Conservation (phyloP, 768 basidiomycete genomes). For the Pisolithus marmoratus region DNA sequence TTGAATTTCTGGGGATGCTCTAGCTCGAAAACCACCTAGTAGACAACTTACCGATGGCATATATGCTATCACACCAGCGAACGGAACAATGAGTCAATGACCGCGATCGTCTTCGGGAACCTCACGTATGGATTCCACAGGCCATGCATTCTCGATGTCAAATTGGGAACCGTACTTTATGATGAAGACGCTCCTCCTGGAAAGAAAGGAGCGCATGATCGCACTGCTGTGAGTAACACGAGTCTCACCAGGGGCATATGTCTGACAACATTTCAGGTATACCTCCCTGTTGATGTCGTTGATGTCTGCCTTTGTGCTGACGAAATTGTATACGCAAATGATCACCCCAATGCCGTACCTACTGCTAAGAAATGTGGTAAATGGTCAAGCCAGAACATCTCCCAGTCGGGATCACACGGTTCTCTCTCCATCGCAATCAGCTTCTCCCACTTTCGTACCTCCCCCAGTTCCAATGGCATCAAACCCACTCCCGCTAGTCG, state of each 20-base stretch:
- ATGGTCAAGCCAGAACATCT: constrained; percentile 65
- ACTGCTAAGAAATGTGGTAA: constrained; percentile 79
- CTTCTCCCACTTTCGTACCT: constrained; percentile 5
- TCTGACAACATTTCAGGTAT: constrained; percentile 87
- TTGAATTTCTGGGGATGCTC: no score
- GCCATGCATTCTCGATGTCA: constrained; percentile 55
- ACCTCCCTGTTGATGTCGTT: constrained; percentile 12
- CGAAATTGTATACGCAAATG: constrained; percentile 44
- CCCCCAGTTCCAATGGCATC: constrained; percentile 5
- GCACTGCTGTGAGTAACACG: constrained; percentile 65
- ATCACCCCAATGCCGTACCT: constrained; percentile 46
- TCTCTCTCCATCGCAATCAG: constrained; percentile 56
- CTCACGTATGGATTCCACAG: constrained; percentile 63
- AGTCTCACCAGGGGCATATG: constrained; percentile 70
- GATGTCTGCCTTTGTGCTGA: no score
- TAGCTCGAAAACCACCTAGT: no score
- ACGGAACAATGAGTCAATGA: no score
- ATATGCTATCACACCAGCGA: no score
- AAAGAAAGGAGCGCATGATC: constrained; percentile 57
- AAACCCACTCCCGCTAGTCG: background rate
- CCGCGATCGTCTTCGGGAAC: constrained; percentile 86
- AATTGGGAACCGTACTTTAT: constrained; percentile 79
- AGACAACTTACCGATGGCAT: no score
- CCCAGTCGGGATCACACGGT: constrained; percentile 66
- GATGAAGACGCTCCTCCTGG: constrained; percentile 52